Percentiles rank a stretch among this genome's conserved stretches.
Evolutionary conservation across 2,329 filamentous ascomycete genomes (phyloP).

Genomic region (Rhynchosporium graminicola): DNA sequence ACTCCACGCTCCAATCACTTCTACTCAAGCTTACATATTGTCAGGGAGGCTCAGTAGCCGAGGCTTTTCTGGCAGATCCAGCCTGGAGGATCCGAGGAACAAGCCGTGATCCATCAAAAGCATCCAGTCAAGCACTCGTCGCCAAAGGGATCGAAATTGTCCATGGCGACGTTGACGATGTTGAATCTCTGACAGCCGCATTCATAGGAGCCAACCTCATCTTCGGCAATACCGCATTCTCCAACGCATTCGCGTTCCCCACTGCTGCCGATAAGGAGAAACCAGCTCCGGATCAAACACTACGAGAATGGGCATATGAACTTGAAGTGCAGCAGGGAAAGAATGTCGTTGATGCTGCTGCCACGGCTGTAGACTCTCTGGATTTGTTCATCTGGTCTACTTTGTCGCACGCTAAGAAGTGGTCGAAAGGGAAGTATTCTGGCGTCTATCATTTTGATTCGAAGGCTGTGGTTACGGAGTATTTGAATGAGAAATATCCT

Average conservation of each 20-base stretch:
- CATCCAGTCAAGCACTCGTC: slow-evolving; percentile 43
- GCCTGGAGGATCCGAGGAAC: slow-evolving; percentile 50
- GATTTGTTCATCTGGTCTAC: slow-evolving; percentile 40
- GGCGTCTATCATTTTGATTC: slow-evolving; percentile 44
- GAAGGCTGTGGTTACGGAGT: slow-evolving; percentile 40
- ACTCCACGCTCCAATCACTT: neutral
- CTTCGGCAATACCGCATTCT: slow-evolving; percentile 44
- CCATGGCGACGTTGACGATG: slow-evolving; percentile 31
- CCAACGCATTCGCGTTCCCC: slow-evolving; percentile 19
- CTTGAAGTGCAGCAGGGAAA: slow-evolving; percentile 53
- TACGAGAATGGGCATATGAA: slow-evolving; percentile 41
- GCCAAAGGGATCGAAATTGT: slow-evolving; percentile 49
- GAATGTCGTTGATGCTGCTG: slow-evolving; percentile 55
- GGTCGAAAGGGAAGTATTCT: slow-evolving; percentile 43
- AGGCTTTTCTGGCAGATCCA: slow-evolving; percentile 46
- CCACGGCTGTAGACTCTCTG: slow-evolving; percentile 34
- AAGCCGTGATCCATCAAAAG: slow-evolving; percentile 48
- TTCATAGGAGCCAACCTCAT: slow-evolving; percentile 44
- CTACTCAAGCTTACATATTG: neutral
- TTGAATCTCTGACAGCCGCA: slow-evolving; percentile 31
- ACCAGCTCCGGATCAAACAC: slow-evolving; percentile 40
- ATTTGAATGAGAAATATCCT: slow-evolving; percentile 34
- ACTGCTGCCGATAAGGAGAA: slow-evolving; percentile 26
- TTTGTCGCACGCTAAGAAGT: slow-evolving; percentile 41
- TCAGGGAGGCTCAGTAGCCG: slow-evolving; percentile 50